Conservation (phyloP, 2,329 filamentous ascomycete species). For the Dendrostoma leiphaemia region DNA sequence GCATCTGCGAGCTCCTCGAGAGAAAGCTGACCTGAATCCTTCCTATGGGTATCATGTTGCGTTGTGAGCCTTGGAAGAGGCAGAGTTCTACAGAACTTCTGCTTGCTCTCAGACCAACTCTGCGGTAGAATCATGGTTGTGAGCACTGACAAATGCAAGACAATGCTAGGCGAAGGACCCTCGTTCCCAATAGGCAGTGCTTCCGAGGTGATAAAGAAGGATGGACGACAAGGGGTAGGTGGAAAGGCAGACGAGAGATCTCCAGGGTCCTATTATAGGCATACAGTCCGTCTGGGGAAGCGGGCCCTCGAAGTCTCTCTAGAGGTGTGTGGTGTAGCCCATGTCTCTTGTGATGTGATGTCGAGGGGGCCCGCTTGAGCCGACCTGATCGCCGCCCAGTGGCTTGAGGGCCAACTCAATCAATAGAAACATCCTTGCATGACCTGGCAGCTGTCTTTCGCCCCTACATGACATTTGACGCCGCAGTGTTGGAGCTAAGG, state of each 20-base stretch:
- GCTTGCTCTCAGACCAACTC: background rate
- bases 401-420: slow-evolving; percentile 10
- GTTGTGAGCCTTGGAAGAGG: background rate
- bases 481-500: slow-evolving; percentile 4
- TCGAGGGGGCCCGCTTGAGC: slow-evolving; percentile 2
- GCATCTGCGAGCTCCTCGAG: slow-evolving; percentile 10
- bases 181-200: slow-evolving; percentile 1
- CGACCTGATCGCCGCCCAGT: slow-evolving; percentile 9
- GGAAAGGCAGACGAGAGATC: slow-evolving; percentile 7
- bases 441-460: background rate
- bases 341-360: slow-evolving; percentile 16
- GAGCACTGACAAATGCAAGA: background rate
- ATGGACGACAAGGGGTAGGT: slow-evolving; percentile 1
- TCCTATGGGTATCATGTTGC: background rate
- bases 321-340: slow-evolving; percentile 4
- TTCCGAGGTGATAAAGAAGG: slow-evolving; percentile 1
- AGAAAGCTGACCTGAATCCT: background rate
- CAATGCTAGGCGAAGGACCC: background rate
- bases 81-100: background rate
- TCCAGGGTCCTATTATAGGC: slow-evolving; percentile 14
- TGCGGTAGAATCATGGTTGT: slow-evolving; percentile 6
- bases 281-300: slow-evolving; percentile 6
- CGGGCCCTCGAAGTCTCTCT: background rate
- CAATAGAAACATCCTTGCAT: slow-evolving; percentile 10
- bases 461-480: background rate